These are phyloP conservation scores for Euphorbia lathyris DNA, from an alignment of 345 rosid species.

Conservation along the genomic window DNA sequence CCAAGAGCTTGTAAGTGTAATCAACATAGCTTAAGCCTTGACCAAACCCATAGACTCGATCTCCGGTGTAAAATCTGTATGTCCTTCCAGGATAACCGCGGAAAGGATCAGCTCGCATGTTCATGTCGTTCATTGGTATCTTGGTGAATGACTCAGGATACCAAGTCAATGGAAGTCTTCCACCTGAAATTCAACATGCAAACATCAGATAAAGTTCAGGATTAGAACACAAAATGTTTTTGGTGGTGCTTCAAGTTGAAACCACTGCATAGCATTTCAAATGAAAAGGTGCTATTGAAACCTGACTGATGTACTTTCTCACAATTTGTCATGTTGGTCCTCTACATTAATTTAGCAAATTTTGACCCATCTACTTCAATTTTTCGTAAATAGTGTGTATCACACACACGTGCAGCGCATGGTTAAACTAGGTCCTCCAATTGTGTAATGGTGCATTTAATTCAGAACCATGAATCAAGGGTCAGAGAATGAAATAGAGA, in stretches of 20 bases:
- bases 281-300: not conserved
- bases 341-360: too few species aligned
- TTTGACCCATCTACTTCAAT: too few species aligned
- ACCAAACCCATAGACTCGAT: constrained; percentile 62
- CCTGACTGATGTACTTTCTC: not conserved
- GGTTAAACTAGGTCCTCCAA: too few species aligned
- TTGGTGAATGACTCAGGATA: constrained; percentile 71
- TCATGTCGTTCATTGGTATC: constrained; percentile 80
- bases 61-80: constrained; percentile 73
- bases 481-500: constrained; percentile 5
- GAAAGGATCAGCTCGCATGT: constrained; percentile 71
- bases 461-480: too few species aligned
- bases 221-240: not conserved
- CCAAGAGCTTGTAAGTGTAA: constrained; percentile 53
- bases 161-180: constrained; percentile 91
- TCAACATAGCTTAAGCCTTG: constrained; percentile 74
- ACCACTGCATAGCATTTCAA: constrained; percentile 1
- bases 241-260: not conserved
- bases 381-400: too few species aligned
- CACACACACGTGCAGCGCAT: too few species aligned
- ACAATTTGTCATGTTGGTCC: too few species aligned
- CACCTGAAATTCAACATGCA: constrained; percentile 48
- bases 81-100: constrained; percentile 90
- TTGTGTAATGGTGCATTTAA: too few species aligned
- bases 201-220: not conserved